These are phyloP conservation scores for Chaetoceros muelleri DNA, from an alignment of 108 stramenopile genomes.

Conservation along the genomic window DNA sequence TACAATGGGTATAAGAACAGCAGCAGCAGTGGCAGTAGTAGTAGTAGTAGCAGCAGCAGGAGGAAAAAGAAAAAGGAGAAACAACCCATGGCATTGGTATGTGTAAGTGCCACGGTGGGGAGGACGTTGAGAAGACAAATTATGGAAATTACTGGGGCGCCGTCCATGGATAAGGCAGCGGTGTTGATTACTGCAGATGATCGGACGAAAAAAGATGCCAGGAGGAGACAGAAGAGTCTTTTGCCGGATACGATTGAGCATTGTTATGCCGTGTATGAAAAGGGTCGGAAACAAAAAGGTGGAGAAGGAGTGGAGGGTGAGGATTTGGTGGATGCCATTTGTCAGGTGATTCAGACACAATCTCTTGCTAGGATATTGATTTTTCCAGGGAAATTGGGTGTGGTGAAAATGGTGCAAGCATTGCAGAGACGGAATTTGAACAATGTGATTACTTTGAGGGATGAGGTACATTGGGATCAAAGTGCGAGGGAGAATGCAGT, in stretches of 20 bases:
- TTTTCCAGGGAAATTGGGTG: conserved; percentile 59
- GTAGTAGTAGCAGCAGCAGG: background rate
- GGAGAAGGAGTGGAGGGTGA: conserved; percentile 21
- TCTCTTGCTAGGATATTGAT: conserved; percentile 30
- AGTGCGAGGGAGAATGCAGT: background rate
- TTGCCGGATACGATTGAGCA: conserved; percentile 47
- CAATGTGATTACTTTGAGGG: conserved; percentile 33
- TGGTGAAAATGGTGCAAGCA: conserved; percentile 26
- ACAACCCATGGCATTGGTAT: conserved; percentile 35
- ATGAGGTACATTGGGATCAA: conserved; percentile 11
- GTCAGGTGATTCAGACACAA: conserved; percentile 8
- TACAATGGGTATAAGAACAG: background rate
- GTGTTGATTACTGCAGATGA: conserved; percentile 47
- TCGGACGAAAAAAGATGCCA: conserved; percentile 46
- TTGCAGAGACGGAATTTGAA: conserved; percentile 24
- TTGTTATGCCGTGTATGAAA: conserved; percentile 21
- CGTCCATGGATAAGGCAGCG: conserved; percentile 56
- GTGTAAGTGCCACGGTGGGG: conserved; percentile 64
- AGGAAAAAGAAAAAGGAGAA: background rate
- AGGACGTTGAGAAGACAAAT: conserved; percentile 57
- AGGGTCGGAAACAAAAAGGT: no score
- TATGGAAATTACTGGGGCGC: conserved; percentile 44
- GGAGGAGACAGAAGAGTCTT: conserved; percentile 31
- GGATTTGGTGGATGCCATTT: conserved; percentile 24
- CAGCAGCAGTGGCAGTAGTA: background rate